phyloP scores from a whole-genome alignment of 371 early-diverging fungal species.

The Basidiobolus meristosporus region DNA sequence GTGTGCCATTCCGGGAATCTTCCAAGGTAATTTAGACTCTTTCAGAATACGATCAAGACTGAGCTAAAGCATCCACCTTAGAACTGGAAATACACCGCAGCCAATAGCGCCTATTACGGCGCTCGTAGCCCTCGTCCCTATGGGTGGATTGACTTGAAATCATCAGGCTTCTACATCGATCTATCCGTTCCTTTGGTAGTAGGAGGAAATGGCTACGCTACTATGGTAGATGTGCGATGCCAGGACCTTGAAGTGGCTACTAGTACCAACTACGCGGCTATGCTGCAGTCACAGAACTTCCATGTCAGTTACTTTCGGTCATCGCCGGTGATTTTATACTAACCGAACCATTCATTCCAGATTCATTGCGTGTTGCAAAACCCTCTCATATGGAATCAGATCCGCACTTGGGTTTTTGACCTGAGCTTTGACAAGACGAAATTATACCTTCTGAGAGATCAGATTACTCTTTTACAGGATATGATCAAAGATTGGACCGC shows the following conservation, averaged over 20 bases:
- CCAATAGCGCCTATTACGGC: conserved; percentile 12
- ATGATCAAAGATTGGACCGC: conserved; percentile 53
- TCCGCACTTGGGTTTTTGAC: conserved; percentile 40
- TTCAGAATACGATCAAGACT: background rate
- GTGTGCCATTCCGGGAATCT: conserved; percentile 52
- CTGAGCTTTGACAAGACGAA: conserved; percentile 15
- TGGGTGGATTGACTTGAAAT: conserved; percentile 63
- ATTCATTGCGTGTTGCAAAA: conserved; percentile 30
- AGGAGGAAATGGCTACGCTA: conserved; percentile 27
- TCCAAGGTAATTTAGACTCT: conserved; percentile 32
- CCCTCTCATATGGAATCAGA: conserved; percentile 64
- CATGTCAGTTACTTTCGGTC: conserved; percentile 14
- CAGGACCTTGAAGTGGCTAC: conserved; percentile 27
- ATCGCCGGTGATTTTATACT: background rate
- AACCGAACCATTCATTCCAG: conserved; percentile 8
- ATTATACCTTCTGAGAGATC: conserved; percentile 56
- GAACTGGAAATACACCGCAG: conserved; percentile 47
- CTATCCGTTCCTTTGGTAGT: conserved; percentile 34
- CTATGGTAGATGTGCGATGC: conserved; percentile 22
- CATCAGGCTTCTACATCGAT: conserved; percentile 24
- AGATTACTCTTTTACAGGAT: conserved; percentile 62
- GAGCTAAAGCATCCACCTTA: conserved; percentile 6
- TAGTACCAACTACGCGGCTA: conserved; percentile 49
- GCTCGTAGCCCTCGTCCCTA: conserved; percentile 29
- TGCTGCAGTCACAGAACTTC: conserved; percentile 24